phyloP scores from a whole-genome alignment of 352 stramenopile species.

The Phytophthora hybrid region DNA sequence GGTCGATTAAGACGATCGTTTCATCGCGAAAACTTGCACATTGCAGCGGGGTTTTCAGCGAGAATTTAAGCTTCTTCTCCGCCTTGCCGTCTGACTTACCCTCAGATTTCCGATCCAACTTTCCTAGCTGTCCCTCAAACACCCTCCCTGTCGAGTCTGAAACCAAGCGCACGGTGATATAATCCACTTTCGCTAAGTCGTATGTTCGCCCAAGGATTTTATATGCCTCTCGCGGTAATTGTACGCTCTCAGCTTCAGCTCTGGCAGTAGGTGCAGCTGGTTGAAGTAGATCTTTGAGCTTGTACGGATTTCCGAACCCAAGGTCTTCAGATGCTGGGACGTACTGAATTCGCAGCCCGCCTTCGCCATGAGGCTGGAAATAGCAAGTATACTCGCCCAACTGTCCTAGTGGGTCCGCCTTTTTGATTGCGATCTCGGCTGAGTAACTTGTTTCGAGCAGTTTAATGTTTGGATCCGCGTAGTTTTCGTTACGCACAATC shows the following conservation, averaged over 20 bases:
- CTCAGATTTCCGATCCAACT: conserved; percentile 21
- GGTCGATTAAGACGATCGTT: conserved; percentile 51
- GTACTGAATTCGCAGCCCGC: conserved; percentile 53
- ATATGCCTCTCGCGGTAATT: neutral
- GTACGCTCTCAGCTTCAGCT: neutral
- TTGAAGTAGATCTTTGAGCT: conserved; percentile 50
- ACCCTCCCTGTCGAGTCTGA: conserved; percentile 41
- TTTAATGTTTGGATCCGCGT: conserved; percentile 41
- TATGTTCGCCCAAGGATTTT: conserved; percentile 66
- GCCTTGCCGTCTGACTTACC: conserved; percentile 9
- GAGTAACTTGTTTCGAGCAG: conserved; percentile 57
- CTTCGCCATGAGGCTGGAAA: conserved; percentile 61
- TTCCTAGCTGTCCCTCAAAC: conserved; percentile 55
- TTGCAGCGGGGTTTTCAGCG: conserved; percentile 40
- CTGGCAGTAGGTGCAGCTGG: conserved; percentile 4
- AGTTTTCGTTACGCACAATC: conserved; percentile 71
- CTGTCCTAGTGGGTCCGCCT: conserved; percentile 26
- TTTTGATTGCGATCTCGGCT: conserved; percentile 54
- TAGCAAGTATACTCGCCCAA: conserved; percentile 53
- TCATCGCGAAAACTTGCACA: conserved; percentile 39
- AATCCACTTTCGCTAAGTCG: conserved; percentile 60
- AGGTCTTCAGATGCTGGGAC: conserved; percentile 61
- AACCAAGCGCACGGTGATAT: conserved; percentile 62
- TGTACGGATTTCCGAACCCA: conserved; percentile 38
- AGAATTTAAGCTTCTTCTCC: conserved; percentile 16